Base-by-base conservation (phyloP, 345 rosid genomes). In the Bretschneidera sinensis region DNA sequence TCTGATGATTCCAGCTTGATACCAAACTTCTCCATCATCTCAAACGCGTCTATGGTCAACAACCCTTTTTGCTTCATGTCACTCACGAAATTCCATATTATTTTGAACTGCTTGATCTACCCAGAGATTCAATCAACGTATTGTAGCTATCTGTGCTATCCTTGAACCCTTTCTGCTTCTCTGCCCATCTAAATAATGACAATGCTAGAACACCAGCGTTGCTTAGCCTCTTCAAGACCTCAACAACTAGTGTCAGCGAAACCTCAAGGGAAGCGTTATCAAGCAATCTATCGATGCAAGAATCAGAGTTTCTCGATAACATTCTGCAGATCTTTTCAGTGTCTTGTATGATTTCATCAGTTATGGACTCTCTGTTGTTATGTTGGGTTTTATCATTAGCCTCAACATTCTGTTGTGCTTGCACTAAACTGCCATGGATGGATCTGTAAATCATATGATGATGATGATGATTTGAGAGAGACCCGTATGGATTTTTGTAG, bases 91-190 rank as follows among this genome's bases (percentile, higher is more conserved):
- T 57, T 64, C 97, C 89, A 89, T 4, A 76, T 67, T 33, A 81
- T 25, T 31, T 76, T 87, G 70, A 92, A 87, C 65, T 92, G 97
- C 70, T 87, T 92, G 61, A 89, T 84, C 79, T 92, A 7, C 92
- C 96, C 43, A 87, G 77, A 24, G 97, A 77, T 22, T 87, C 97
- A 58, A 92, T 85, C 71, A 87, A 53, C 1, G 76, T 82, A 43
- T 89, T 84, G 78, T 89, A 92, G 74, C 78, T 87, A 17, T 81
- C 74, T 4, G 91, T 67, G n/a, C 56, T 64, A 34, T 87, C 61
- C 60, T 77, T 62, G 56, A 81, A 92, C 61, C 84, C 84, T 24
- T 72, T 67, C 66, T 78, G 89, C 66, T 73, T 85, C 82, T 89
- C 96, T 54, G 94, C 85, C 91, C 92, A 86, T 63, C 70, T 74